These are phyloP conservation scores for Whalleya microplaca DNA, from an alignment of 2,329 filamentous ascomycete genomes.

Conservation along the genomic window DNA sequence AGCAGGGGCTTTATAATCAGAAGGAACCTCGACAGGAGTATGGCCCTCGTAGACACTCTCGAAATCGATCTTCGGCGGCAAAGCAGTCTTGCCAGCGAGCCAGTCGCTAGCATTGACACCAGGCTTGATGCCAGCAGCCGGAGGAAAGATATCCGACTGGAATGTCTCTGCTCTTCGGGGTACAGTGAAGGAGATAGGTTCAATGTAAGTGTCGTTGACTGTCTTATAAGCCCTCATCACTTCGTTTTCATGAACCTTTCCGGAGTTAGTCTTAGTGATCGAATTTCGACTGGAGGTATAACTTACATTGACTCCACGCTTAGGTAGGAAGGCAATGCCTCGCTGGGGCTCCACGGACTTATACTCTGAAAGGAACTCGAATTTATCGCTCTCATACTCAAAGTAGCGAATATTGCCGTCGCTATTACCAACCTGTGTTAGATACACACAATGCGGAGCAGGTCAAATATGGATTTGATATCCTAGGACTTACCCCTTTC, in stretches of 20 bases:
- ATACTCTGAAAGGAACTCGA: constrained; percentile 95
- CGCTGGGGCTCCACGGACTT: constrained; percentile 96
- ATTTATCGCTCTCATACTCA: constrained; percentile 98
- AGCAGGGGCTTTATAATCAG: constrained; percentile 66
- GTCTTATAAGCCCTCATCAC: constrained; percentile 97
- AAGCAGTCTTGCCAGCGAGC: constrained; percentile 80
- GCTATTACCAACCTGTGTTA: constrained; percentile 49
- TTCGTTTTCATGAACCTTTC: constrained; percentile 88
- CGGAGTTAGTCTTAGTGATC: constrained; percentile 6
- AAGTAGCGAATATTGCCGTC: constrained; percentile 99
- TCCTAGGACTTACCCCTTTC: constrained; percentile 80
- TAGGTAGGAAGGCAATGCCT: constrained; percentile 91
- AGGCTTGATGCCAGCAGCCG: constrained; percentile 77
- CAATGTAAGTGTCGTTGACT: constrained; percentile 90
- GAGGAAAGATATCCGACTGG: constrained; percentile 96
- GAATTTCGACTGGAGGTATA: not conserved
- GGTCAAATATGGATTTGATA: not conserved
- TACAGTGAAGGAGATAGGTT: constrained; percentile 97
- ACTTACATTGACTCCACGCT: constrained; percentile 86
- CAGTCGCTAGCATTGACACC: constrained; percentile 82
- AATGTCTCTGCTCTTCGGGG: constrained; percentile 91
- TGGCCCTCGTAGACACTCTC: constrained; percentile 88
- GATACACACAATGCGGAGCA: constrained; percentile 17
- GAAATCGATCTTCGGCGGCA: constrained; percentile 91
- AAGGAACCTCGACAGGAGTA: constrained; percentile 75